Evolutionary conservation across 139 green algal genomes (phyloP), one percentile per base, ranked within the genome.

Genomic region (Picochlorum sp.): DNA sequence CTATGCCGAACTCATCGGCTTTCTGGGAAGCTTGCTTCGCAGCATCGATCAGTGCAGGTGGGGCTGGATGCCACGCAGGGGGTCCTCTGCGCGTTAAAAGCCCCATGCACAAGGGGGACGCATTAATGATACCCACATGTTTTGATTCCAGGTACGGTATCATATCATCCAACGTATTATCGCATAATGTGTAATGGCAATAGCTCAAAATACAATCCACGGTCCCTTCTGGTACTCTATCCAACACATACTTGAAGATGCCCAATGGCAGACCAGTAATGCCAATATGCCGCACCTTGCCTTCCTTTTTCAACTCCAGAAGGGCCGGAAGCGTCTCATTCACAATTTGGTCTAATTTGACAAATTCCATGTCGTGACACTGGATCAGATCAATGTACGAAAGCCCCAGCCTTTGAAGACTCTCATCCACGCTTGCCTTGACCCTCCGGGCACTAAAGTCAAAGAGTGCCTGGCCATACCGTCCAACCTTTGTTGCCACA

Each of bases 321-420:
- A 98, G 78, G 0, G 90, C 92, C 34, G 92, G 92, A 6, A 98
- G 69, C 14, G 92, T 92, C 76, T 97, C 92, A 14, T 68, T 81
- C 0, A 95, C 68, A 10, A 96, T 62, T 82, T 89, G 75, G 21
- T 93, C 77, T 6, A 97, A 67, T 31, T 83, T 62, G 0, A 65
- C 83, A 69, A 96, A 98, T 78, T 98, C 92, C 3, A 98, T 95
- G 75, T 98, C 92, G 62, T 98, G 92, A 59, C 77, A 88, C 45
- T 96, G 87, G 1, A 98, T 78, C 24, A 97, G 63, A 77, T 97
- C 91, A 0, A 97, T 62, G 67, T 95, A 95, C 7, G 73, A 30
- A 13, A 94, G 24, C 52, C 86, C 71, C 49, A 98, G 78, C 16
- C 89, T 75, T 55, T 69, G 26, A 50, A 95, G 70, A 1, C 73